Base-by-base conservation (phyloP, 805 yeast genomes). In the Kuraishia floccosa region DNA sequence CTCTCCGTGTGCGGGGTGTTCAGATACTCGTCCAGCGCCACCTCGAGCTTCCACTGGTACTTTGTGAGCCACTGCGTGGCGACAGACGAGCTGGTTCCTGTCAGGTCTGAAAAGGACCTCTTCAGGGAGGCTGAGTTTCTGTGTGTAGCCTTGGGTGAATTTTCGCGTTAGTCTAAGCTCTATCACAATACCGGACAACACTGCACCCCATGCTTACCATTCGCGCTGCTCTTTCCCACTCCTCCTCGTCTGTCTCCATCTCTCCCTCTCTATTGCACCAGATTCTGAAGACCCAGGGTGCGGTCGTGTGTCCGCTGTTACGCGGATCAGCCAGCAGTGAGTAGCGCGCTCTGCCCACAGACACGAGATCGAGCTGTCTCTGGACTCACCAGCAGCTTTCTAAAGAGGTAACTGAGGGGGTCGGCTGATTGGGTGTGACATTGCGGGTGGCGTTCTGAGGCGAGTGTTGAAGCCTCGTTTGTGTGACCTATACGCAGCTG, bases 51-150 rank as follows among this genome's bases (percentile, higher is more conserved):
- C 45, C 58, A 51, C 24, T 49, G 42, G 39, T 43, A 14, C 18
- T 25, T 19, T 6, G 29, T 18, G 7, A 65, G 56, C 33, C 50
- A 57, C 26, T 38, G 39, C 2, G 56, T 51, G 11, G 72, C 69
- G 9, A 44, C 51, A 6, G 51, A 37, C 4, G 44, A 37, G 4
- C 49, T 34, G 2, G 58, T 46, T 5, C 63, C 63, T 7, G 75
- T 63, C 28, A 67, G 45, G 24, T 56, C 59, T 28, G 53, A 39
- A 42, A 68, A 65, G 33, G 20, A 17, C 10, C 31, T 18, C 21
- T 24, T 29, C 3, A 29, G 17, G 10, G 31, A 17, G 12, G 26
- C 24, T 3, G 24, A 17, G 25, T 29, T 29, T 21, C 21, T 29
- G 8, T 25, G 30, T 4, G 25, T 13, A 13, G n/a, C 20, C 4